phyloP scores from a whole-genome alignment of 2,329 filamentous ascomycete species.

The Bertia moriformis region DNA sequence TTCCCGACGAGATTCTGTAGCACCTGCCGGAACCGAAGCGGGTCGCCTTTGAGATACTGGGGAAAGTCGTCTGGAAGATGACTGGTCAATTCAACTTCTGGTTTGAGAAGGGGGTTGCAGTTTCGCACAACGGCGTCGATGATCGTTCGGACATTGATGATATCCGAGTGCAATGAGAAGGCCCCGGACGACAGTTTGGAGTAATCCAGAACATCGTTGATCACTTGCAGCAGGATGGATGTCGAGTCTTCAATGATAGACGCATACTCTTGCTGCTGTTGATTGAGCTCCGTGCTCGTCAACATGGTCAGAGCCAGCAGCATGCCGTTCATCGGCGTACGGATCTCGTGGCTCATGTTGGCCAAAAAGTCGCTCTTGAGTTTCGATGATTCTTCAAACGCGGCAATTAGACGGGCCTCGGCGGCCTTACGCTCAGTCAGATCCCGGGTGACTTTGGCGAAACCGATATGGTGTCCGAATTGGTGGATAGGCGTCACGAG shows the following conservation, averaged over 20 bases:
- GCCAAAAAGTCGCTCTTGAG: conserved; percentile 46
- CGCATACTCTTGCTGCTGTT: conserved; percentile 38
- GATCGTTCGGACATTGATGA: conserved; percentile 29
- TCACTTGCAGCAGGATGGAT: conserved; percentile 40
- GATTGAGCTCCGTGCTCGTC: conserved; percentile 32
- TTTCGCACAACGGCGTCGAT: conserved; percentile 32
- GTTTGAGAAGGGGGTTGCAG: conserved; percentile 27
- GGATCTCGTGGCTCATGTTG: conserved; percentile 51
- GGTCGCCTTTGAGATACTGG: conserved; percentile 34
- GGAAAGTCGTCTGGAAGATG: conserved; percentile 29
- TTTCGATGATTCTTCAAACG: conserved; percentile 47
- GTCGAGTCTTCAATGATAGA: conserved; percentile 44
- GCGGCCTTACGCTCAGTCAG: conserved; percentile 37
- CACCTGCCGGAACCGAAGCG: conserved; percentile 44
- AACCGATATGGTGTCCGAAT: conserved; percentile 35
- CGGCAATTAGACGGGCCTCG: conserved; percentile 36
- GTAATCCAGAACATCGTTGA: conserved; percentile 55
- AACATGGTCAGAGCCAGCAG: conserved; percentile 42
- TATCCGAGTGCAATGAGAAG: conserved; percentile 38
- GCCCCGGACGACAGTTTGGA: conserved; percentile 46
- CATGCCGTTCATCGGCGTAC: conserved; percentile 51
- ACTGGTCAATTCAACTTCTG: conserved; percentile 28
- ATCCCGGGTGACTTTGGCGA: conserved; percentile 43
- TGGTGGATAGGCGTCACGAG: conserved; percentile 40
- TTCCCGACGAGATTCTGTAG: conserved; percentile 48